phyloP scores from a whole-genome alignment of 2,329 filamentous ascomycete species.

The Trichoderma asperellum region DNA sequence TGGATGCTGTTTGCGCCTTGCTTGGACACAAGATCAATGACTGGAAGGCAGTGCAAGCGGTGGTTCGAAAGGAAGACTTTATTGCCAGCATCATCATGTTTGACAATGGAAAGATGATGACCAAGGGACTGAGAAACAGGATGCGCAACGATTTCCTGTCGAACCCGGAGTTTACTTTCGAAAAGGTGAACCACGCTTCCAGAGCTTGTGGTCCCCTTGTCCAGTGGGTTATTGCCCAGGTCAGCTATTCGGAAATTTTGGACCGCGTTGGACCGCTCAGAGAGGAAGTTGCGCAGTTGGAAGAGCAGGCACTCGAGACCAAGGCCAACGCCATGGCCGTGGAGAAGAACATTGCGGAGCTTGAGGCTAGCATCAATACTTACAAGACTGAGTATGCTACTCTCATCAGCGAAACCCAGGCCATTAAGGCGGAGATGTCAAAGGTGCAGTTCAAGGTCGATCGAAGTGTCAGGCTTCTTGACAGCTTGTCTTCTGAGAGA shows the following conservation, averaged over 20 bases:
- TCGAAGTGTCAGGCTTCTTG: constrained; percentile 88
- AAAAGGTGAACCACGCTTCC: constrained; percentile 93
- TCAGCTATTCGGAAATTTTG: constrained; percentile 96
- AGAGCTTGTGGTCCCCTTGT: constrained; percentile 96
- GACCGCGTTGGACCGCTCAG: constrained; percentile 91
- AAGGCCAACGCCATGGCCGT: constrained; percentile 93
- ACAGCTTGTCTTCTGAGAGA: constrained; percentile 92
- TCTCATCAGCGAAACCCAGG: constrained; percentile 94
- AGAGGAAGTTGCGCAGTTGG: constrained; percentile 83
- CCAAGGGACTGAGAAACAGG: constrained; percentile 74
- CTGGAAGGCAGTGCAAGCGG: constrained; percentile 89
- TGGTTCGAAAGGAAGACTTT: constrained; percentile 92
- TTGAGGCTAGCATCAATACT: constrained; percentile 88
- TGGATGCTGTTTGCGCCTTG: constrained; percentile 95
- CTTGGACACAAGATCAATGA: constrained; percentile 86
- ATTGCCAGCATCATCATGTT: constrained; percentile 98
- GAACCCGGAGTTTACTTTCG: constrained; percentile 93
- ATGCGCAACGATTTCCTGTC: constrained; percentile 93
- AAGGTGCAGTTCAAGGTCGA: constrained; percentile 98
- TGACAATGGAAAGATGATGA: constrained; percentile 96
- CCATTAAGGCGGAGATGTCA: constrained; percentile 96
- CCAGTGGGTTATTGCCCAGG: constrained; percentile 95
- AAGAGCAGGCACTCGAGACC: constrained; percentile 87
- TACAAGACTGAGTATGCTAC: constrained; percentile 97
- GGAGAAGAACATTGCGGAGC: constrained; percentile 78